Percentiles rank a stretch among this genome's conserved stretches.
These are phyloP conservation scores for Xylaria scruposa DNA, from an alignment of 495 filamentous ascomycete genomes.

Conservation along the genomic window DNA sequence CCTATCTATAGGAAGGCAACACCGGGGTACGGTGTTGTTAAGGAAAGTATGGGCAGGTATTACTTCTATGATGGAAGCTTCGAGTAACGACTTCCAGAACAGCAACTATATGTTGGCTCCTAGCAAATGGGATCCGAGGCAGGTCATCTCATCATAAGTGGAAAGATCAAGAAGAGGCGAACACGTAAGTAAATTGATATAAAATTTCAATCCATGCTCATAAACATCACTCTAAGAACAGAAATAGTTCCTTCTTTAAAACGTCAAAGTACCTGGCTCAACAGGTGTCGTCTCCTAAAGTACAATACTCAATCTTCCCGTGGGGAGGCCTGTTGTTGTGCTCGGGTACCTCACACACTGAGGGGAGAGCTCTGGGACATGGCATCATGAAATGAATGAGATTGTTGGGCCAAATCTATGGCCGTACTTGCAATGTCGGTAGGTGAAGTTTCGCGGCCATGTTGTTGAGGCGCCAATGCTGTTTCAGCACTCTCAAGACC, in stretches of 20 bases:
- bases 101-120: background rate
- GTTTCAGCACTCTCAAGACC: background rate
- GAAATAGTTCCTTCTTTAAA: background rate
- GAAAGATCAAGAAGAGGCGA: background rate
- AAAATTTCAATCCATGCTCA: background rate
- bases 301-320: background rate
- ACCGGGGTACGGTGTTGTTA: background rate
- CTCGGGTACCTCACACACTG: background rate
- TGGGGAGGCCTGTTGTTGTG: background rate
- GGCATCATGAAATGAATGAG: background rate
- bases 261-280: background rate
- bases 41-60: background rate
- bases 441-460: background rate
- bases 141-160: background rate
- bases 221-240: background rate
- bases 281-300: background rate
- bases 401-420: background rate
- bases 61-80: background rate
- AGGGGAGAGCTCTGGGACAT: background rate
- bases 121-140: background rate
- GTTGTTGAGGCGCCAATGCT: background rate
- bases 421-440: background rate
- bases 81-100: background rate
- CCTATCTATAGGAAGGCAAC: constrained; percentile 4
- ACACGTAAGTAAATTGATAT: background rate